Conservation (phyloP, 2,329 filamentous ascomycete genomes). For the Ploettnerulaceae sp. region DNA sequence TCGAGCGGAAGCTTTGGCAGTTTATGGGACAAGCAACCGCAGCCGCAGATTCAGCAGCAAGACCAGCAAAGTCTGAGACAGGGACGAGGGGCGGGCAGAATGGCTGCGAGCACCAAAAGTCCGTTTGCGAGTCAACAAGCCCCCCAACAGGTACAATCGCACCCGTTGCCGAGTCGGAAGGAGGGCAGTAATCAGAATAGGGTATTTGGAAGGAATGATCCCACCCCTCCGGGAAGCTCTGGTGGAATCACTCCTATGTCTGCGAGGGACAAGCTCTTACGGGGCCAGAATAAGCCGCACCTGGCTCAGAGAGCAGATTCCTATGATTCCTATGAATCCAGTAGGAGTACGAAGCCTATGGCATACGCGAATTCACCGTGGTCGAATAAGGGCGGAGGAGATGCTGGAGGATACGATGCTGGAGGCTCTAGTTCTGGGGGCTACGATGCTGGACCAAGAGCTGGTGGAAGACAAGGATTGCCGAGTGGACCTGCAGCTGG, state of each 20-base stretch:
- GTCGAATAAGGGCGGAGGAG: conserved; percentile 26
- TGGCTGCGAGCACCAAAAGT: conserved; percentile 24
- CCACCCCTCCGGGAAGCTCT: conserved; percentile 16
- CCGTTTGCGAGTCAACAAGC: conserved; percentile 23
- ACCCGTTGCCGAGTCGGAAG: conserved; percentile 68
- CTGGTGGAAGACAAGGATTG: conserved; percentile 39
- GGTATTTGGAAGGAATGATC: conserved; percentile 34
- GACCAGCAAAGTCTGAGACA: conserved; percentile 43
- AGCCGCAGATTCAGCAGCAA: conserved; percentile 21
- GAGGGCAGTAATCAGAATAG: conserved; percentile 68
- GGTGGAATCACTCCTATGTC: conserved; percentile 10
- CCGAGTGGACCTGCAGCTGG: conserved; percentile 40
- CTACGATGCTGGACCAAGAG: conserved; percentile 28
- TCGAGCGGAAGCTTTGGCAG: conserved; percentile 44
- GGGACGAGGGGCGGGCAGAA: conserved; percentile 37
- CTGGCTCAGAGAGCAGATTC: conserved; percentile 49
- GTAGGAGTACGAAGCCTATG: conserved; percentile 15
- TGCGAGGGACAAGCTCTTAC: conserved; percentile 78
- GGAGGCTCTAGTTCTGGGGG: conserved; percentile 36
- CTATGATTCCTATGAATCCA: conserved; percentile 30
- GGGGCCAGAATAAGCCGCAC: conserved; percentile 65
- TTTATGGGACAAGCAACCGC: conserved; percentile 49
- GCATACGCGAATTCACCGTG: conserved; percentile 8
- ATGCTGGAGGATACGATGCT: conserved; percentile 31
- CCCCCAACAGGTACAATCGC: conserved; percentile 36